Evolutionary conservation across 2,329 filamentous ascomycete genomes (phyloP).

Genomic region (Xylariaceae sp.): DNA sequence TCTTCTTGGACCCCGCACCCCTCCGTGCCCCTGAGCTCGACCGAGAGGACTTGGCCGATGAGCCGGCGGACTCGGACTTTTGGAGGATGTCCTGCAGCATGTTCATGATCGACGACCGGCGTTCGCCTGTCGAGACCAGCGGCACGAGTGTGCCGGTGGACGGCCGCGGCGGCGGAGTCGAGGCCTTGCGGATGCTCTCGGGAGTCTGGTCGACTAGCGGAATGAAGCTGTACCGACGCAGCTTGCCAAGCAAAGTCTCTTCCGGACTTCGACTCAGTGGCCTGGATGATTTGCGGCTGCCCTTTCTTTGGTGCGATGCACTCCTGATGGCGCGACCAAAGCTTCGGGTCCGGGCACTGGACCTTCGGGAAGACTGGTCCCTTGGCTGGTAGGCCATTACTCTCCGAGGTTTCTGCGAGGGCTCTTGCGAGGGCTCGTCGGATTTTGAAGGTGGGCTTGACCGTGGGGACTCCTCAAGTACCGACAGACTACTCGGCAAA

Average conservation of each 20-base stretch:
- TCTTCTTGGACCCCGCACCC: conserved; percentile 1
- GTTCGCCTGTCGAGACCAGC: neutral
- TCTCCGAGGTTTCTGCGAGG: neutral
- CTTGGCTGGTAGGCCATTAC: conserved; percentile 3
- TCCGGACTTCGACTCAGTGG: too few species aligned
- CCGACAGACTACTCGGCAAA: too few species aligned
- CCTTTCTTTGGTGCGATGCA: conserved; percentile 12
- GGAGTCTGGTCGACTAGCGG: conserved; percentile 16
- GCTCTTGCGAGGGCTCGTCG: too few species aligned
- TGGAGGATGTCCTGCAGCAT: conserved; percentile 18
- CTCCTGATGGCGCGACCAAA: conserved; percentile 11
- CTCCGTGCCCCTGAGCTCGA: conserved; percentile 2
- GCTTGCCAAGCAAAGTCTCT: conserved; percentile 13
- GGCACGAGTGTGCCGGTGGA: conserved; percentile 7
- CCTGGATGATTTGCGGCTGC: too few species aligned
- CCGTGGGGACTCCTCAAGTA: too few species aligned
- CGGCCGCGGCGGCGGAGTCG: neutral
- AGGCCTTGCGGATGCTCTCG: conserved; percentile 10
- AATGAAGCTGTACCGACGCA: conserved; percentile 22
- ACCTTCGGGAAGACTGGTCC: neutral
- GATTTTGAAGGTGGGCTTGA: too few species aligned
- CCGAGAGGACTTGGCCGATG: conserved; percentile 4
- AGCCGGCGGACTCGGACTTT: conserved; percentile 3
- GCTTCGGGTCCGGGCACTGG: conserved; percentile 3
- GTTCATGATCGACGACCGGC: conserved; percentile 13